Evolutionary conservation across 106 monocot species (phyloP), one percentile per base, ranked within the genome.

Genomic region (Cymbidium sinense): DNA sequence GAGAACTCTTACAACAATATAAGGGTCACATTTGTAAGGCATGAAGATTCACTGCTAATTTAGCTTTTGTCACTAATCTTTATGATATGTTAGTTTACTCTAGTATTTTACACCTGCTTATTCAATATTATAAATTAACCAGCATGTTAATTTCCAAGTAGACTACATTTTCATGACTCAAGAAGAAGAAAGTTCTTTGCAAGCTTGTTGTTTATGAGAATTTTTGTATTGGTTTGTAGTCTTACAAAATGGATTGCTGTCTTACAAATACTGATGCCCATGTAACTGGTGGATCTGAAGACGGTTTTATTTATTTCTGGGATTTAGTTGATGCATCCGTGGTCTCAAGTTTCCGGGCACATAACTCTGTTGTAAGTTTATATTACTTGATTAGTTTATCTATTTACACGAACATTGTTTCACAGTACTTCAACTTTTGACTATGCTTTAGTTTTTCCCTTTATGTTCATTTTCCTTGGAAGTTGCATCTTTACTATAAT

Each of bases 211-310:
- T 37, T 71, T 36, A 71, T 37, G 71, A 15, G 17, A 21, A 15
- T 71, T 39, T 71, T 37, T 71, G 37, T 64, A 44, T 64, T 64
- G 41, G 19, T 70, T 50, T 79, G 29, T 67, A 95, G 99, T 95
- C 95, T 20, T 99, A 41, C 85, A 99, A 95, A 83, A 99, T 93
- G 91, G 95, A 99, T 86, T 95, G 92, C 80, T 95, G 99, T 70
- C 83, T 99, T 34, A 95, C 99, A 75, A 99, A 99, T 80, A 90
- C 84, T 17, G 94, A 99, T 85, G 99, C 99, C 13, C 92, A 92
- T 85, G 88, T 99, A 19, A 82, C 79, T 74, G 83, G 90, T 79
- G 99, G 95, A 82, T 99, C 95, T 35, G 92, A 95, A 77, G 95
- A 99, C 84, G 95, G 99, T 11, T 85, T 70, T 75, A 86, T 99